Evolutionary conservation across 2,329 filamentous ascomycete genomes (phyloP), one percentile per base, ranked within the genome.

Genomic region (Pyricularia pennisetigena): DNA sequence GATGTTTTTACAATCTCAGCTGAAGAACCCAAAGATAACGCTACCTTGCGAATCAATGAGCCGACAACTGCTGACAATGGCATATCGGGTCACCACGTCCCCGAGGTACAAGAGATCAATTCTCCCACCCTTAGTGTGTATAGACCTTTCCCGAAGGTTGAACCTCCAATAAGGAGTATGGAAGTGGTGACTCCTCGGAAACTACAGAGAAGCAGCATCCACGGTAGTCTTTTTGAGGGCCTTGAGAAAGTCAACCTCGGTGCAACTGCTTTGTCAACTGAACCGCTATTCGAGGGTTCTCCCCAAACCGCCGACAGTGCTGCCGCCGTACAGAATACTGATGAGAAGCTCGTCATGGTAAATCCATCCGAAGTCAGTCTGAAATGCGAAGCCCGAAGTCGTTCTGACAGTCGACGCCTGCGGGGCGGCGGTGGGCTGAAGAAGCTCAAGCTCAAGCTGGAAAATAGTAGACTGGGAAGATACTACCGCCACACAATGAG

Each of bases 121-220:
- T 62, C 59, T 26, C 59, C 26, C 4, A 20, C 59, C 24, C 59
- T 28, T 12, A 16, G 29, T 16, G 12, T 62, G 24, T 62, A 62
- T 16, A 62, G 6, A 16, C 59, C 59, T 26, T 62, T 62, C 26
- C 59, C 24, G 7, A 62, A 62, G 59, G 59, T 29, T 8, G 59
- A 62, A 9, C 24, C 59, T 28, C 59, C 59, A 28, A 62, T 29
- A 1, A 28, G 26, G 4, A 62, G 29, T 26, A 62, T 62, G 59
- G 59, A 62, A 26, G 10, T 62, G 59, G 26, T 62, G 59, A 20
- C 59, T 3, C 26, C 59, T 62, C 59, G 59, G 59, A 62, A 62
- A 20, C 59, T 62, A 8, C 59, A 62, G 24, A 62, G 59, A 35
- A 29, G 29, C 29, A 67, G 66, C 49, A 63, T 67, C 26, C 66